Base-by-base conservation (phyloP, 2,329 filamentous ascomycete genomes). In the Onygena corvina region DNA sequence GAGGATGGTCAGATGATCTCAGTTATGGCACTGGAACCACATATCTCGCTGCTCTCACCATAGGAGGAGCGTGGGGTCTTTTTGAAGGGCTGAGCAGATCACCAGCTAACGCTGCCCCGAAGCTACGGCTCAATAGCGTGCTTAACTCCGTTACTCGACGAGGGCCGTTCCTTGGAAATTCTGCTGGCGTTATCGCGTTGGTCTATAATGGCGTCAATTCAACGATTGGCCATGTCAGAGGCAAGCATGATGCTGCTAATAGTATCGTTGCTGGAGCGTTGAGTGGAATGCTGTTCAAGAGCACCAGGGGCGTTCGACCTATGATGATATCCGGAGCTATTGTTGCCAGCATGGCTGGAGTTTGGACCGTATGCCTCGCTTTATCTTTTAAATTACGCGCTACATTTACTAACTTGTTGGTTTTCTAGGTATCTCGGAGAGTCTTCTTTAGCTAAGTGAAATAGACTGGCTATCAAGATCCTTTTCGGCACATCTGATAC, bases 21-120 rank as follows among this genome's bases (percentile, higher is more conserved):
- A 96, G 92, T 71, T 98, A 98, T 67, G 92, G 93, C 62, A 93
- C 92, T 18, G 92, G 92, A 60, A 82, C 90, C 54, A 94, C 88
- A 63, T 98, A 98, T 65, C 75, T 98, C 53, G 74, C 85, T n/a
- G 92, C 85, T 4, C 73, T 98, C 60, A 77, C 83, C 34, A 65
- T 93, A 57, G 92, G 92, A 67, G 92, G 92, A 57, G 82, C 80
- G 50, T 96, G 90, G 90, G 92, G 92, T 54, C 68, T 98, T 58
- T 83, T 85, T 56, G 92, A 98, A 69, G 92, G 92, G 8, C 71
- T 96, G 59, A 80, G 82, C 62, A 82, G 84, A 67, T 74, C 76
- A 53, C 77, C 79, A 0, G 62, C 71, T 0, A 84, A 82, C n/a
- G 79, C 79, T 53, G 83, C 90, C 31, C 90, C 92, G 8, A 93